phyloP scores from a whole-genome alignment of 495 filamentous ascomycete genomes.

The Aspergillus ellipticus region DNA sequence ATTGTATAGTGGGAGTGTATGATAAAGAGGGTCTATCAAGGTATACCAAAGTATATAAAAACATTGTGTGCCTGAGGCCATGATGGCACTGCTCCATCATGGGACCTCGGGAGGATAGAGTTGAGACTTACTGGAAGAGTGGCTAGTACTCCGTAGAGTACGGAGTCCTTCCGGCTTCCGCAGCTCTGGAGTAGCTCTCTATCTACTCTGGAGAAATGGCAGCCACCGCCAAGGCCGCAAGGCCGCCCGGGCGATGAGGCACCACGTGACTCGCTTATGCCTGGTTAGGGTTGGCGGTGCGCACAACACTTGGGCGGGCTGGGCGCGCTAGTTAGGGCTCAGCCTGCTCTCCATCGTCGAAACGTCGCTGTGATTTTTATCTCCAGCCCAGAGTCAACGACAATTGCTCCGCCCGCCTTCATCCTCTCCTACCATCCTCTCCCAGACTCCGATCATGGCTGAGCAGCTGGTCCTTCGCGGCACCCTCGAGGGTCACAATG shows the following conservation, averaged over 20 bases:
- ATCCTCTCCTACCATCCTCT: conserved; percentile 42
- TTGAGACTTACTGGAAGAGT: too few relatives aligned
- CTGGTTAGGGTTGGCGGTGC: conserved; percentile 35
- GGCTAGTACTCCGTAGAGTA: too few relatives aligned
- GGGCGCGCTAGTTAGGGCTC: conserved; percentile 42
- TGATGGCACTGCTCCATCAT: too few relatives aligned
- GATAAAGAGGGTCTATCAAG: too few relatives aligned
- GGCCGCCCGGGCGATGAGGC: background rate
- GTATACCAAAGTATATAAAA: too few relatives aligned
- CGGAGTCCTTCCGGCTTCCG: too few relatives aligned
- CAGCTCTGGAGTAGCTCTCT: too few relatives aligned
- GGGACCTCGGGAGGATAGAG: too few relatives aligned
- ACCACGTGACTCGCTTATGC: conserved; percentile 34
- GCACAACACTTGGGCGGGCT: conserved; percentile 28
- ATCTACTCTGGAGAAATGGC: too few relatives aligned
- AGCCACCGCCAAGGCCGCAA: too few relatives aligned
- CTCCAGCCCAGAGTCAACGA: conserved; percentile 46
- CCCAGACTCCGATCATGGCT: conserved; percentile 62
- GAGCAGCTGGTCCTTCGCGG: conserved; percentile 97
- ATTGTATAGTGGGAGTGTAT: background rate
- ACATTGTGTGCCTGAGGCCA: too few relatives aligned
- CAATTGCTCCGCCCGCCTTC: conserved; percentile 43
- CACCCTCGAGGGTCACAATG: conserved; percentile 93
- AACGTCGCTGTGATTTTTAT: conserved; percentile 38
- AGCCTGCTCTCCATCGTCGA: conserved; percentile 32